These are phyloP conservation scores for Botrytis galanthina DNA, from an alignment of 2,329 filamentous ascomycete species.

Conservation along the genomic window DNA sequence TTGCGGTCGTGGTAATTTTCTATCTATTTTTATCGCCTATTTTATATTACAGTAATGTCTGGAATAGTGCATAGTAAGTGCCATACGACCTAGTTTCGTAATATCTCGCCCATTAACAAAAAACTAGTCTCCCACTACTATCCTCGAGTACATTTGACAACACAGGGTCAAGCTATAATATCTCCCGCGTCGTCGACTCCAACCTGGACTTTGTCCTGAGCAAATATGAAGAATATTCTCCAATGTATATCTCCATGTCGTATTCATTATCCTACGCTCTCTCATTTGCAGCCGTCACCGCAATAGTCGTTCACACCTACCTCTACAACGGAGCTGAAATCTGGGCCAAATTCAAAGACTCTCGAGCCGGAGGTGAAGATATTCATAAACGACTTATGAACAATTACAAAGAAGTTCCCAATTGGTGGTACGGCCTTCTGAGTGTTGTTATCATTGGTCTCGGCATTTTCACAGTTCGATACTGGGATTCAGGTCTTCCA, in stretches of 20 bases:
- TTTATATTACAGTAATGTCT: conserved; percentile 64
- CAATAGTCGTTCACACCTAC: conserved; percentile 64
- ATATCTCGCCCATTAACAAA: background rate
- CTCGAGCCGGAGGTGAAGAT: conserved; percentile 37
- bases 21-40: conserved; percentile 6
- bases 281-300: conserved; percentile 69
- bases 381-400: conserved; percentile 51
- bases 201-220: conserved; percentile 41
- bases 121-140: background rate
- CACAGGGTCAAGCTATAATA: conserved; percentile 61
- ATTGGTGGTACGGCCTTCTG: conserved; percentile 54
- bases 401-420: conserved; percentile 46
- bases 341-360: conserved; percentile 33
- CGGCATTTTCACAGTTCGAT: conserved; percentile 25
- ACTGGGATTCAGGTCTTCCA: conserved; percentile 42
- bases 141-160: conserved; percentile 50
- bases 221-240: conserved; percentile 11
- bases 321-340: conserved; percentile 67
- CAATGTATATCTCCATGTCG: conserved; percentile 1
- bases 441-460: conserved; percentile 48
- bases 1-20: background rate
- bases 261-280: conserved; percentile 56
- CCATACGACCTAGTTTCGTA: background rate
- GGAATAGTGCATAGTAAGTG: conserved; percentile 55
- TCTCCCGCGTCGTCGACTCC: conserved; percentile 53